These are phyloP conservation scores for Hanseniaspora gamundiae DNA, from an alignment of 1,139 yeast genomes.

Conservation along the genomic window DNA sequence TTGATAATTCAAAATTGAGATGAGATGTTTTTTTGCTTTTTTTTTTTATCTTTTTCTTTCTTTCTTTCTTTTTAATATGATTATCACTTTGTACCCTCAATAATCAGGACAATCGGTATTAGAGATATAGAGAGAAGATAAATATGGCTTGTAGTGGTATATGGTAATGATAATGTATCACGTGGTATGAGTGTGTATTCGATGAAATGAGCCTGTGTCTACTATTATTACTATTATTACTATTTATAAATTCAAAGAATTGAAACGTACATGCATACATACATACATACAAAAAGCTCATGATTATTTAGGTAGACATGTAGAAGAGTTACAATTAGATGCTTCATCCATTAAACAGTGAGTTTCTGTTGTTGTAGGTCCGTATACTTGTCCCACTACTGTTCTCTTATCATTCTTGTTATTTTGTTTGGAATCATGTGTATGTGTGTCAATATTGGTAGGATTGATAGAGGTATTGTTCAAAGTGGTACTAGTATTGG, in stretches of 20 bases:
- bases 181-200: not conserved
- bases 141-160: too few relatives aligned
- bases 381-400: slow-evolving; percentile 19
- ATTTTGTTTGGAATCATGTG: slow-evolving; percentile 1
- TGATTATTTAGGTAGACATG: slow-evolving; percentile 24
- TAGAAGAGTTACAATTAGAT: slow-evolving; percentile 33
- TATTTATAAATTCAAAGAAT: too few relatives aligned
- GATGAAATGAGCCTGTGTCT: too few relatives aligned
- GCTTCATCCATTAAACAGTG: slow-evolving; percentile 35
- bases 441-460: not conserved
- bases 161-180: too few relatives aligned
- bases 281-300: not conserved
- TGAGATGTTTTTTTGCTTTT: too few relatives aligned
- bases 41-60: too few relatives aligned
- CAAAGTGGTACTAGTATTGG: not conserved
- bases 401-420: slow-evolving; percentile 3
- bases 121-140: too few relatives aligned
- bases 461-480: not conserved
- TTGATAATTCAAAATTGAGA: not conserved
- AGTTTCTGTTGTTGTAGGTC: slow-evolving; percentile 22
- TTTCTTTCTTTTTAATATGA: too few relatives aligned
- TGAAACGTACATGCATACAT: not conserved
- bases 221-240: too few relatives aligned
- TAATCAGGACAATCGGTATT: too few relatives aligned
- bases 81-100: too few relatives aligned